These are phyloP conservation scores for Skeletonema tropicum DNA, from an alignment of 108 stramenopile species.

Conservation along the genomic window DNA sequence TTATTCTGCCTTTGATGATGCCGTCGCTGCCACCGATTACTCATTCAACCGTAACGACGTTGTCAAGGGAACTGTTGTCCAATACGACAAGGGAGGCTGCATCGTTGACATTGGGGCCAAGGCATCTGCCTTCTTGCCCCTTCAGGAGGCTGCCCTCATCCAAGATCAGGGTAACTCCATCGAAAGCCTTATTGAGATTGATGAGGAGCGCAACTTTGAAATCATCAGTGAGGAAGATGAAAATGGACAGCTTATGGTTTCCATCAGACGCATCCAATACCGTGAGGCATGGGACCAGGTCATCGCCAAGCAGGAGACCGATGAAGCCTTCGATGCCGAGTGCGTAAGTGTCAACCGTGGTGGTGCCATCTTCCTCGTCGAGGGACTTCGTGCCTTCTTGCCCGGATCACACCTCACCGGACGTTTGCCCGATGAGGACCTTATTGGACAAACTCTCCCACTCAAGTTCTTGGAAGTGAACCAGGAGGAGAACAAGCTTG, in stretches of 20 bases:
- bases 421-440: conserved; percentile 84
- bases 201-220: conserved; percentile 84
- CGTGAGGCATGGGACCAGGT: conserved; percentile 91
- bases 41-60: conserved; percentile 85
- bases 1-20: conserved; percentile 78
- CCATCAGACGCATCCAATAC: conserved; percentile 90
- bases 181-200: conserved; percentile 75
- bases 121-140: conserved; percentile 90
- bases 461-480: conserved; percentile 96
- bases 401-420: conserved; percentile 95
- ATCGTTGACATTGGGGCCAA: conserved; percentile 96
- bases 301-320: conserved; percentile 64
- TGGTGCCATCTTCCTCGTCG: conserved; percentile 92
- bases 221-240: conserved; percentile 96
- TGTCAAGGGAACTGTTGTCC: conserved; percentile 79
- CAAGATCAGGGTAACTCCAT: conserved; percentile 61
- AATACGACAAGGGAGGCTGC: conserved; percentile 72
- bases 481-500: conserved; percentile 92
- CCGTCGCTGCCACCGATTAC: conserved; percentile 77
- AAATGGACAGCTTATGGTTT: conserved; percentile 90
- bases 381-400: conserved; percentile 94
- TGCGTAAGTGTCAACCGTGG: conserved; percentile 93
- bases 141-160: conserved; percentile 77
- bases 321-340: conserved; percentile 90
- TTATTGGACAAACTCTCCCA: conserved; percentile 82